Base-by-base conservation (phyloP, 2,329 filamentous ascomycete species). In the Hypoxylon rubiginosum region DNA sequence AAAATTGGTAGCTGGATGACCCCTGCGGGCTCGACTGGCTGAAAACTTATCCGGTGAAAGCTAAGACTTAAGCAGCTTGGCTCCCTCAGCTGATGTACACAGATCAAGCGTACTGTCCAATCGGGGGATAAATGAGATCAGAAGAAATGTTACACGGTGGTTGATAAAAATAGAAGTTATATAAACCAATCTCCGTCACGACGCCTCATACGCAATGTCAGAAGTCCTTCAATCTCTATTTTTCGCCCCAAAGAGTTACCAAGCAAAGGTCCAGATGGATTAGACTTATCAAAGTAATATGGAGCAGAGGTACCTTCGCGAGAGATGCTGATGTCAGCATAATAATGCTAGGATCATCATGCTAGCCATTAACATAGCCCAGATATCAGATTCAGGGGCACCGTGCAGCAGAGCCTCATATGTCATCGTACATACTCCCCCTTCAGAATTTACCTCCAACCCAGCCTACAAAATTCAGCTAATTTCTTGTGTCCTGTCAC, bases 241-340 rank as follows among this genome's bases (percentile, higher is more conserved):
- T 28, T 3, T 7, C 26, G 7, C 4, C 7, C 4, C 7, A 7
- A 28, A 28, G 3, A 28, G 3, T 28, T 28, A 28, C 26, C 7
- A 28, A 28, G 26, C 26, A 28, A 3, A 28, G 7, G 26, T 28
- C 26, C 26, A 3, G 4, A 28, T 4, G 7, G 26, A 28, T 28
- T 28, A 28, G 26, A 28, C 26, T 28, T 28, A n/a, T 28, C 26
- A 7, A 28, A 7, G 26, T 36, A 13, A 4, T 15, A 15, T 4
- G 34, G 11, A 15, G 13, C 34, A 15, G 34, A 13, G 34, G 15
- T 36, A 36, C 34, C 26, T 58, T 60, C n/a, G 36, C 39, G 34
- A 10, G 32, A 30, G 30, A 64, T 53, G 64, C 60, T 64, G 60
- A 49, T 46, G 55, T 56, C 64, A 62, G 53, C 59, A 62, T 56